A percentile compares a stretch with the other conserved stretches of the same genome.
phyloP scores from a whole-genome alignment of 495 filamentous ascomycete species.

The Xylaria scruposa region DNA sequence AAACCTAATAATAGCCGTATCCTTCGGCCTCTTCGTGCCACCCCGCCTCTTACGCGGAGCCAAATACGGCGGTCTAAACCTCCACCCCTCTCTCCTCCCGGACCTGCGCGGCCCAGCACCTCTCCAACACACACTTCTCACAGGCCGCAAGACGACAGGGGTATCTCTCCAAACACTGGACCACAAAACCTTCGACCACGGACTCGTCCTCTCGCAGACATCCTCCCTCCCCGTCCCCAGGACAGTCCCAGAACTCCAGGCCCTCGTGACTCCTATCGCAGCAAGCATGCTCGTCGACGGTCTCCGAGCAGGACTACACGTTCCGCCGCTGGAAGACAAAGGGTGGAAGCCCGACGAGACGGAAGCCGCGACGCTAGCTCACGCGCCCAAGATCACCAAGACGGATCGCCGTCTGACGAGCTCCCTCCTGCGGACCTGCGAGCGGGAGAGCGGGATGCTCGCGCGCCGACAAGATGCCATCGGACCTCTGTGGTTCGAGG shows the following conservation, averaged over 20 bases:
- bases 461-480: constrained; percentile 29
- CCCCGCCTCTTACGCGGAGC: constrained; percentile 70
- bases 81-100: constrained; percentile 93
- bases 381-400: constrained; percentile 50
- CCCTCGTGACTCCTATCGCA: constrained; percentile 55
- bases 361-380: constrained; percentile 9
- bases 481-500: constrained; percentile 39
- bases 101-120: constrained; percentile 78
- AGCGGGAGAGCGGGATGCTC: background rate
- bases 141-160: constrained; percentile 62
- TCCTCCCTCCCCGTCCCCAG: constrained; percentile 34
- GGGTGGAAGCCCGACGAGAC: constrained; percentile 42
- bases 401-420: constrained; percentile 39
- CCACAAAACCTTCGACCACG: constrained; percentile 74
- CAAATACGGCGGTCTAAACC: constrained; percentile 86
- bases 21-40: constrained; percentile 90
- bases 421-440: background rate
- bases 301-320: constrained; percentile 65
- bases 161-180: constrained; percentile 88
- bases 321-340: constrained; percentile 62
- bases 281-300: constrained; percentile 67
- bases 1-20: constrained; percentile 93
- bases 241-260: constrained; percentile 36
- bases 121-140: constrained; percentile 78
- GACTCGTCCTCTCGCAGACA: constrained; percentile 71